Evolutionary conservation across 805 yeast species (phyloP).

Genomic region (Suhomyces sp.): DNA sequence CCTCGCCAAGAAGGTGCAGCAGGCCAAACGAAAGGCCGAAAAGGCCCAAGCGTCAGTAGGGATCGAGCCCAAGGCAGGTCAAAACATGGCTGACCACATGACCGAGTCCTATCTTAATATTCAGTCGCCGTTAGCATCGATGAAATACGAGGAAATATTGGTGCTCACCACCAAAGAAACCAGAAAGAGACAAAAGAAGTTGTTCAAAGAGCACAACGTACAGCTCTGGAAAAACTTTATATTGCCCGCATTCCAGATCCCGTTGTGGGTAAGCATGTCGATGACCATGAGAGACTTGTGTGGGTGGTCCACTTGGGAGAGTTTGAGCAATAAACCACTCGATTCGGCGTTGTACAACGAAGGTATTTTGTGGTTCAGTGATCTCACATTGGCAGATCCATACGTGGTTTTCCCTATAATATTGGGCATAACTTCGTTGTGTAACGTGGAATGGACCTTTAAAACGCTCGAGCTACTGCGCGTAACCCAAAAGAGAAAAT

Average conservation of each 20-base stretch:
- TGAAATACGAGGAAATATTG: constrained; percentile 76
- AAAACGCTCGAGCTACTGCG: constrained; percentile 56
- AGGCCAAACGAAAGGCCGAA: constrained; percentile 24
- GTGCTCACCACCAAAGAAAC: constrained; percentile 75
- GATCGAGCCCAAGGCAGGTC: constrained; percentile 5
- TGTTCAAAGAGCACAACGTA: constrained; percentile 66
- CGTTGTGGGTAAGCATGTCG: constrained; percentile 81
- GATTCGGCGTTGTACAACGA: constrained; percentile 51
- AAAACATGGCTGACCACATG: constrained; percentile 3
- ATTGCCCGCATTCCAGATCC: constrained; percentile 79
- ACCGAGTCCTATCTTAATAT: constrained; percentile 11
- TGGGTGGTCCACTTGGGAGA: constrained; percentile 57
- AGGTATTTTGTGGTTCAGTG: constrained; percentile 60
- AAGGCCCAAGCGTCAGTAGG: constrained; percentile 16
- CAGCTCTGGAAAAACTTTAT: constrained; percentile 78
- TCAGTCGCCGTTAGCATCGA: constrained; percentile 33
- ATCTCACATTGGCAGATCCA: constrained; percentile 61
- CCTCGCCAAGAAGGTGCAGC: constrained; percentile 48
- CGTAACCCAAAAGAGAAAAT: constrained; percentile 37
- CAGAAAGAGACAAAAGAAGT: constrained; percentile 64
- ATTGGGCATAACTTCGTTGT: constrained; percentile 66
- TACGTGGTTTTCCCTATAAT: constrained; percentile 63
- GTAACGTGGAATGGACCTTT: constrained; percentile 81
- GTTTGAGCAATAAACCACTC: constrained; percentile 42
- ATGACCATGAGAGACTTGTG: constrained; percentile 71